These are phyloP conservation scores for Solanum peruvianum DNA, from an alignment of 257 asterid genomes.

Conservation along the genomic window DNA sequence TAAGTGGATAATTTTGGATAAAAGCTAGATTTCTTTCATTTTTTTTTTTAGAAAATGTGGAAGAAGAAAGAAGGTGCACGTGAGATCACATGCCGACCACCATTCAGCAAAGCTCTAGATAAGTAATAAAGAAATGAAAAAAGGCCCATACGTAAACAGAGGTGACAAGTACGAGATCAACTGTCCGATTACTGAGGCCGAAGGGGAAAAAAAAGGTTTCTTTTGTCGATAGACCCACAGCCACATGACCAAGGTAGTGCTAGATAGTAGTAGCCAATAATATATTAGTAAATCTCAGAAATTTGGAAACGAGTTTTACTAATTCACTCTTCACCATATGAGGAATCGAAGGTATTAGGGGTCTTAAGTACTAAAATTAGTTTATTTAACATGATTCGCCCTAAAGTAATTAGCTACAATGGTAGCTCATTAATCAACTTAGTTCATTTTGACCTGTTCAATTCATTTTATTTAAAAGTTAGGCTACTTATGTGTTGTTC, in stretches of 20 bases:
- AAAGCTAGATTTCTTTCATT: neutral
- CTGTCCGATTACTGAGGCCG: neutral
- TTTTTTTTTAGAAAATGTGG: neutral
- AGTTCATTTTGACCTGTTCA: neutral
- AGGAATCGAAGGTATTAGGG: neutral
- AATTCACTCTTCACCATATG: neutral
- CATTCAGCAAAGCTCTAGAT: neutral
- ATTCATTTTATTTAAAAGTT: neutral
- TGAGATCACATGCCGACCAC: neutral
- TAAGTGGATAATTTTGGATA: neutral
- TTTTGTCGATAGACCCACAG: neutral
- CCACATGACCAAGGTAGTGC: neutral
- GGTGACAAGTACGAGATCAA: neutral
- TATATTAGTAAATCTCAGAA: neutral
- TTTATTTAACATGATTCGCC: neutral
- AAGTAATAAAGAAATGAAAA: neutral
- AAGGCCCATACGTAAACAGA: neutral
- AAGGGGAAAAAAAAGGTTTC: neutral
- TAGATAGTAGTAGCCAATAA: neutral
- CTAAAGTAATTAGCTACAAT: neutral
- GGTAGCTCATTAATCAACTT: neutral
- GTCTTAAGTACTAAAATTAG: neutral
- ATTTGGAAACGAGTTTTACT: neutral
- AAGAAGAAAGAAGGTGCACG: neutral
- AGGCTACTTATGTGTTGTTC: neutral